Conservation (phyloP, 164 flowering plant species). For the Aristolochia fimbriata region DNA sequence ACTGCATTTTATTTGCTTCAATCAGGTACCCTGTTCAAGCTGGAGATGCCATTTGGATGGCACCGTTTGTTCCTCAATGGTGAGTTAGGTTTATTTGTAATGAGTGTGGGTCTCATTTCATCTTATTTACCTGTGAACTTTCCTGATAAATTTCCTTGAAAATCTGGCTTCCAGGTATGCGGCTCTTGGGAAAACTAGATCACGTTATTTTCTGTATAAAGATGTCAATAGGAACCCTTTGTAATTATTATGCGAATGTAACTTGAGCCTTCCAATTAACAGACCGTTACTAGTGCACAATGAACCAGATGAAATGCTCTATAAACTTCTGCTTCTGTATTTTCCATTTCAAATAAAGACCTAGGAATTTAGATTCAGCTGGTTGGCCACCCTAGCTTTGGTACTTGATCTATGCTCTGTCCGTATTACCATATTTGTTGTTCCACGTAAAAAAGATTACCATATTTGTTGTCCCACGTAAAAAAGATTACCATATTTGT, state of each 20-base stretch:
- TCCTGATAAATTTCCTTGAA: neutral
- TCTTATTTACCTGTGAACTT: neutral
- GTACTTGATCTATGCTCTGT: no score
- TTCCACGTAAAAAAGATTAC: no score
- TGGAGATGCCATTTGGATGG: conserved; percentile 98
- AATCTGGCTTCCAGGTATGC: conserved; percentile 61
- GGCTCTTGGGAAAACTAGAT: conserved; percentile 76
- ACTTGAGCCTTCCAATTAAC: no score
- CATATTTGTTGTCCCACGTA: no score
- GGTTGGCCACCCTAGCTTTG: no score
- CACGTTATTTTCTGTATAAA: conserved; percentile 85
- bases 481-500: no score
- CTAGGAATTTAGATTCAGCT: no score
- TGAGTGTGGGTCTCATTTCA: neutral
- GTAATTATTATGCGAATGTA: conserved; percentile 6
- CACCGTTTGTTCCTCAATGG: conserved; percentile 99
- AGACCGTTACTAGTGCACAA: no score
- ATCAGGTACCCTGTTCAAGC: conserved; percentile 92
- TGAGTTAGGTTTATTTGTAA: conserved; percentile 18
- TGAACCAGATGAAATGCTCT: no score
- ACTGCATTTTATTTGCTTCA: neutral
- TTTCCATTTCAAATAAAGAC: no score
- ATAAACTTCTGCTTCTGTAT: no score
- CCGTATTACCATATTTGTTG: no score
- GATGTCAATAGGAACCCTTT: conserved; percentile 88